Conservation (phyloP, 345 rosid species). For the Tarenaya hassleriana region DNA sequence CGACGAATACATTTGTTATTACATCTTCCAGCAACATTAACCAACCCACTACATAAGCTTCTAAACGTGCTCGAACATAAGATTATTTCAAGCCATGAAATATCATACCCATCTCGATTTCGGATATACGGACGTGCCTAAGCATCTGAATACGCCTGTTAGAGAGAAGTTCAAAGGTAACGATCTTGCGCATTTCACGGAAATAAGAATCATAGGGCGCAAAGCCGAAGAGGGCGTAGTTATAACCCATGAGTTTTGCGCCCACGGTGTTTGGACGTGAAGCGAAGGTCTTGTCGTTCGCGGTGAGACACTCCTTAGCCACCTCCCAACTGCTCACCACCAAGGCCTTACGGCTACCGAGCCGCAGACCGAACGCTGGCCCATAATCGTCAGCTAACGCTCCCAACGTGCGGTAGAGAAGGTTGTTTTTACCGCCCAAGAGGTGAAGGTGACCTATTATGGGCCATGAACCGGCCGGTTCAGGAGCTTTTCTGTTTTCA, state of each 20-base stretch:
- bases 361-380: slow-evolving; percentile 39
- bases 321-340: slow-evolving; percentile 41
- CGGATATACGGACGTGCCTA: slow-evolving; percentile 33
- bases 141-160: slow-evolving; percentile 46
- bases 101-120: slow-evolving; percentile 25
- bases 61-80: background rate
- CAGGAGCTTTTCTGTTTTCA: slow-evolving; percentile 31
- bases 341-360: slow-evolving; percentile 38
- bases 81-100: background rate
- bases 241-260: slow-evolving; percentile 54
- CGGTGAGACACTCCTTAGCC: slow-evolving; percentile 54
- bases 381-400: slow-evolving; percentile 46
- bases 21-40: background rate
- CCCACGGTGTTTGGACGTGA: slow-evolving; percentile 49
- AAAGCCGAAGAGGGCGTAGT: slow-evolving; percentile 55
- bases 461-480: slow-evolving; percentile 44
- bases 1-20: too few relatives aligned
- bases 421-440: slow-evolving; percentile 35
- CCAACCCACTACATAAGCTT: background rate
- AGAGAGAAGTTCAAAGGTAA: slow-evolving; percentile 50
- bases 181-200: slow-evolving; percentile 65
- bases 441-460: slow-evolving; percentile 53
- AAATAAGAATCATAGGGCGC: slow-evolving; percentile 52
- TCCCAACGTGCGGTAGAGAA: slow-evolving; percentile 35
- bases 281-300: slow-evolving; percentile 51